These are phyloP conservation scores for Backusella australiensis DNA, from an alignment of 192 early-diverging fungal species.

Conservation along the genomic window DNA sequence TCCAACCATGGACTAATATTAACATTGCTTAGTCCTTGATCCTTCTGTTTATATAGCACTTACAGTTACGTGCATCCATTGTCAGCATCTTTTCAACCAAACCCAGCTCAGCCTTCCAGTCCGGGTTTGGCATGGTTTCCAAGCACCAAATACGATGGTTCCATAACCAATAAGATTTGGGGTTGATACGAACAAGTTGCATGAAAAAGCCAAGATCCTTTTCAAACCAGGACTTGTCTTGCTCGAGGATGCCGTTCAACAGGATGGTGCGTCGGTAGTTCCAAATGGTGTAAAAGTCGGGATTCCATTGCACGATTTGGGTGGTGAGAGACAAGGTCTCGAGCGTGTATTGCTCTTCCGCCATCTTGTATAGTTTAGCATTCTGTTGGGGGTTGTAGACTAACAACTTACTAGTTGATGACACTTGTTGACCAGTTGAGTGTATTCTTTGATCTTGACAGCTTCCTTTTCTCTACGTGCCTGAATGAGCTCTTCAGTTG, in stretches of 20 bases:
- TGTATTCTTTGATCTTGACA: slow-evolving; percentile 43
- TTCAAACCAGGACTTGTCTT: slow-evolving; percentile 30
- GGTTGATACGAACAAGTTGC: slow-evolving; percentile 68
- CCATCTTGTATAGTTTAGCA: slow-evolving; percentile 10
- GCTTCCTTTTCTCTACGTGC: slow-evolving; percentile 39
- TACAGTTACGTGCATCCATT: slow-evolving; percentile 92
- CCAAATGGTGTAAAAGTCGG: slow-evolving; percentile 95
- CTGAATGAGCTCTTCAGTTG: slow-evolving; percentile 31
- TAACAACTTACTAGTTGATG: slow-evolving; percentile 22
- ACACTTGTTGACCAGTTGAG: slow-evolving; percentile 30
- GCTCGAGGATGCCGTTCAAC: slow-evolving; percentile 38
- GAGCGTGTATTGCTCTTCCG: slow-evolving; percentile 33
- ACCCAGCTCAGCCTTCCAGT: slow-evolving; percentile 77
- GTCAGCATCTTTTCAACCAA: slow-evolving; percentile 79
- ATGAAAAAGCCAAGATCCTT: slow-evolving; percentile 78
- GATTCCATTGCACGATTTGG: slow-evolving; percentile 74
- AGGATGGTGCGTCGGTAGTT: slow-evolving; percentile 84
- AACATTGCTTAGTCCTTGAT: not conserved
- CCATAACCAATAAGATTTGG: slow-evolving; percentile 99
- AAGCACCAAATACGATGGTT: slow-evolving; percentile 94
- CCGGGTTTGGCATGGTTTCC: slow-evolving; percentile 66
- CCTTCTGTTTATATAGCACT: not conserved
- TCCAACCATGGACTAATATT: slow-evolving; percentile 88
- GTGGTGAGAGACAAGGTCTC: slow-evolving; percentile 67
- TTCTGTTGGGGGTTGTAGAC: too few relatives aligned